Evolutionary conservation across 306 rosid genomes (phyloP).

Genomic region (Abrus pulchellus): DNA sequence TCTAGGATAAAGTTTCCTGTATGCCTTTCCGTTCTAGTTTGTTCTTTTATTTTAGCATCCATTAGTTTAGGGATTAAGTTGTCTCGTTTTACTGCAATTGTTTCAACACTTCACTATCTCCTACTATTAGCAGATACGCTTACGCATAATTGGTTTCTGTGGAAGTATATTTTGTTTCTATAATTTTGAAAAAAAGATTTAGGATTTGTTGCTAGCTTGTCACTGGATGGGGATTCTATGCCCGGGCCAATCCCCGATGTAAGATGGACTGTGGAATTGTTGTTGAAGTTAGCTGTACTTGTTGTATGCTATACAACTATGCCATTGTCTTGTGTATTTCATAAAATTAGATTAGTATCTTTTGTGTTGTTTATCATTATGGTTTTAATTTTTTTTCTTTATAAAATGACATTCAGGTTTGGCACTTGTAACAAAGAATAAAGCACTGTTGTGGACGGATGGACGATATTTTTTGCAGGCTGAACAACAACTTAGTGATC

Average conservation of each 20-base stretch:
- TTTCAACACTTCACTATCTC: background rate
- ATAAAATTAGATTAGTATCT: background rate
- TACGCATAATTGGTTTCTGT: background rate
- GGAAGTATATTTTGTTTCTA: constrained; percentile 11
- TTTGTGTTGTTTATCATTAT: background rate
- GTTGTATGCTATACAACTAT: constrained; percentile 10
- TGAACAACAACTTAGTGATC: constrained; percentile 75
- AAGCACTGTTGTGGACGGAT: constrained; percentile 95
- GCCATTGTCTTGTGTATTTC: constrained; percentile 32
- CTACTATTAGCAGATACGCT: background rate
- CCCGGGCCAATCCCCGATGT: background rate
- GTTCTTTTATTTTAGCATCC: background rate
- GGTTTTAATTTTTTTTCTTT: background rate
- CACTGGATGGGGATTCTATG: background rate
- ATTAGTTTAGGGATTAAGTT: constrained; percentile 21
- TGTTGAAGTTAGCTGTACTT: background rate
- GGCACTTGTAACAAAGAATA: constrained; percentile 80
- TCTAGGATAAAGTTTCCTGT: background rate
- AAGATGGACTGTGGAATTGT: constrained; percentile 30
- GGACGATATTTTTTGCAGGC: constrained; percentile 99
- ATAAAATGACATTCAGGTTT: constrained; percentile 65
- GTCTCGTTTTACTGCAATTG: constrained; percentile 8
- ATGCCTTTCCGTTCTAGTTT: background rate
- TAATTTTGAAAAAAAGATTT: background rate
- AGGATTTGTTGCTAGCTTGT: background rate